Base-by-base conservation (phyloP, 2,329 filamentous ascomycete genomes). In the Penicillium sp. region DNA sequence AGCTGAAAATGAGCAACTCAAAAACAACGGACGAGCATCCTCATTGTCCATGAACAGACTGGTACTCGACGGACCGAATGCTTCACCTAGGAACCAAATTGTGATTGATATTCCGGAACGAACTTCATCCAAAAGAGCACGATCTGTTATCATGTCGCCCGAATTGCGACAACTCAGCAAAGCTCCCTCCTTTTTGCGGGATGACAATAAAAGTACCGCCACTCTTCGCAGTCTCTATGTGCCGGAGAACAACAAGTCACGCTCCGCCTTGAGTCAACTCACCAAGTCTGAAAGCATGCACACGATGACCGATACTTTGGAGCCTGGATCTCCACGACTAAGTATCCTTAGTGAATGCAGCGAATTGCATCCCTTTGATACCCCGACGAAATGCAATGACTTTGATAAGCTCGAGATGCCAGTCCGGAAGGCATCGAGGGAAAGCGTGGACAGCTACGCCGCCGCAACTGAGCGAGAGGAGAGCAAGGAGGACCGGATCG, bases 311-410 rank as follows among this genome's bases (percentile, higher is more conserved):
- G 71, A 75, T n/a, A 64, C 59, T 1, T 52, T 62, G 6, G 72
- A 75, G n/a, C 68, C 71, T 0, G 69, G 66, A 31, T 78, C 76
- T 8, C 77, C 77, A 2, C 68, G 77, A 49, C 65, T 78, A 9
- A 79, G 77, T 55, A 71, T 75, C 21, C 66, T 79, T 1, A 79
- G 77, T 49, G 77, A 79, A 62, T 78, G 77, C 61, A 78, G 76
- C 53, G 76, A 78, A 57, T 62, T 78, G 16, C 69, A 71, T 42
- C 67, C 72, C 1, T 65, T 69, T 13, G 73, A 72, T n/a, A 65
- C 64, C 16, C 61, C 58, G 7, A 63, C 61, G 8, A 55, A 50
- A 35, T 61, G 53, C 49, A 55, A 63, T 25, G 62, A 60, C 2
- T 66, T 63, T 43, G 70, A 74, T 48, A 46, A 64, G 26, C 50